Base-by-base conservation (phyloP, 169 alveolate species). In the Theileria luwenshuni region DNA sequence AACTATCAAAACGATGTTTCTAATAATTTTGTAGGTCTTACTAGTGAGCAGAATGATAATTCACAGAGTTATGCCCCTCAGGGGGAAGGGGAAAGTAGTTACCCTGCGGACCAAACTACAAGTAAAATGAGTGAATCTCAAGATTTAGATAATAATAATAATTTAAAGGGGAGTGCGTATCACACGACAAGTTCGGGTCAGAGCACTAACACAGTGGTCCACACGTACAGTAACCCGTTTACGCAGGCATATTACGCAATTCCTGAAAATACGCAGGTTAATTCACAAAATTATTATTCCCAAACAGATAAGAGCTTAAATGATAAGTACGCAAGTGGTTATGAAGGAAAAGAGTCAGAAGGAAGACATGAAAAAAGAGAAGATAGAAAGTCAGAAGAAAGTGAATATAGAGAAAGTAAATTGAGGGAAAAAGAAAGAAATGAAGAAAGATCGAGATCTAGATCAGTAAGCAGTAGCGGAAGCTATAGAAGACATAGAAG, bases 231-330 rank as follows among this genome's bases (percentile, higher is more conserved):
- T n/a, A n/a, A n/a, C n/a, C n/a, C n/a, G n/a, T n/a, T n/a, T n/a
- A n/a, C n/a, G n/a, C n/a, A n/a, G n/a, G n/a, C 23, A 25, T 56
- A 56, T 56, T 56, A 56, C 30, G 15, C 65, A 56, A 21, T n/a
- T 56, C 23, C 62, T 27, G 47, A 56, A 56, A 56, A 21, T 56
- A 56, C 65, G 42, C 65, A 56, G 65, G 65, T 56, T 56, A 56
- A 56, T 56, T 56, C 65, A 56, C 35, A 56, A 10, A 56, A 56
- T 56, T 21, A 56, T 56, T 56, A 56, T 56, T 56, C 65, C 23
- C 25, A 56, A 56, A 28, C 65, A 56, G 65, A 56, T 56, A 28
- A 38, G 30, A 56, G 45, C 10, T 5, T 7, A 38, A 38, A 38
- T 10, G 10, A 38, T 5, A 10, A 38, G 10, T 5, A 7, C 10